phyloP scores from a whole-genome alignment of 495 filamentous ascomycete species.

The Aspergillus homomorphus region DNA sequence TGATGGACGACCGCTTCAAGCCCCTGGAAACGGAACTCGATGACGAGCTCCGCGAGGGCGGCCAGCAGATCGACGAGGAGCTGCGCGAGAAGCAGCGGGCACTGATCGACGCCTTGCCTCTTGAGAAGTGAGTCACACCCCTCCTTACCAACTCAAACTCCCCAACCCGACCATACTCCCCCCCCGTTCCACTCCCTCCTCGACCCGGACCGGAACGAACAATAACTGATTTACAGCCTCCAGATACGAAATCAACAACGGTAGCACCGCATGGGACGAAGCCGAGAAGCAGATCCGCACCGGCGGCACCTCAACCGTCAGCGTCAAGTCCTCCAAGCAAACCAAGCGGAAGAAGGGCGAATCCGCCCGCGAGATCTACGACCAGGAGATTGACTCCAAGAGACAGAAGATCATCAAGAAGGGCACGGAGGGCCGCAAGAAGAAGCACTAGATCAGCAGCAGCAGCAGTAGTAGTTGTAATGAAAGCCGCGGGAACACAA shows the following conservation, averaged over 20 bases:
- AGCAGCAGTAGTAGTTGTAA: neutral
- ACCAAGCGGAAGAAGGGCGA: slow-evolving; percentile 78
- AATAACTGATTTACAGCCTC: slow-evolving; percentile 43
- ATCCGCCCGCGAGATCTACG: slow-evolving; percentile 52
- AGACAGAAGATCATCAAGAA: slow-evolving; percentile 51
- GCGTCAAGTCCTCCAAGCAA: slow-evolving; percentile 67
- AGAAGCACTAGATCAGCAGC: slow-evolving; percentile 10
- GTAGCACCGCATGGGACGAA: slow-evolving; percentile 69
- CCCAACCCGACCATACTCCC: neutral
- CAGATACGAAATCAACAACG: slow-evolving; percentile 79
- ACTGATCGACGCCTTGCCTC: slow-evolving; percentile 81
- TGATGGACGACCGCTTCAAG: slow-evolving; percentile 58
- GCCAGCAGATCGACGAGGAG: slow-evolving; percentile 66
- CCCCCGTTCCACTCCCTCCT: too few relatives aligned
- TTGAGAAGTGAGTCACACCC: slow-evolving; percentile 69
- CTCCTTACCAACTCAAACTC: neutral
- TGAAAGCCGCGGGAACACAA: neutral
- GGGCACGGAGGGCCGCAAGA: slow-evolving; percentile 48
- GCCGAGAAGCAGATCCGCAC: slow-evolving; percentile 73
- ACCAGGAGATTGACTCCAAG: slow-evolving; percentile 47
- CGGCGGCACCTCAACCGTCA: slow-evolving; percentile 69
- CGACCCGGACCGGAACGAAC: too few relatives aligned
- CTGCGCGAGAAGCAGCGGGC: slow-evolving; percentile 76
- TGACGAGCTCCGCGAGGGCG: slow-evolving; percentile 85
- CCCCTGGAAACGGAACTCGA: slow-evolving; percentile 69